Base-by-base conservation (phyloP, 108 stramenopile species). In the Seminavis robusta region DNA sequence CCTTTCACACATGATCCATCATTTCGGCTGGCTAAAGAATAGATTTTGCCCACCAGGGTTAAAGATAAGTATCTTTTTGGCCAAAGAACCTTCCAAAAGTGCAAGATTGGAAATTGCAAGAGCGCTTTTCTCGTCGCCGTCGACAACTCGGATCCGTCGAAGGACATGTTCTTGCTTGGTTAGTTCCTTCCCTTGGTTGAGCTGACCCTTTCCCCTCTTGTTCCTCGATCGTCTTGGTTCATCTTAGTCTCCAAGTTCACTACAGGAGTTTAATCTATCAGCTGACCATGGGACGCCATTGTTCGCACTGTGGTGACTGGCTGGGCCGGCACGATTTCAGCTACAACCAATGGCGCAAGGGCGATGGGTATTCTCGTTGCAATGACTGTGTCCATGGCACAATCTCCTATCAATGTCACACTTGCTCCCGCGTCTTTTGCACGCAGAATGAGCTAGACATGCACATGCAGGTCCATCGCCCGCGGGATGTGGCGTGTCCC, bases 401-500 rank as follows among this genome's bases (percentile, higher is more conserved):
- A 25, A 19, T 3, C 36, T 9, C 31, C 23, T 69, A 37, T 39
- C 40, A 49, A 31, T 88, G 86, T 32, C 31, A 43, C 2, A 53
- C 66, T 49, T 88, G 86, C 40, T 17, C n/a, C 32, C 71, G 75
- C 13, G 26, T 41, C 1, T 84, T 88, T 65, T 51, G 48, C 34
- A 47, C 26, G 8, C 67, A 69, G 31, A 81, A 88, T 47, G 57
- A 77, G 36, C 56, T 88, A 20, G 67, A 82, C 25, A 84, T 84
- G 86, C 86, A 88, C 59, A 79, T 73, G 75, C 82, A 88, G 50
- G 77, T 81, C 4, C 81, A 87, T 61, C 79, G 85, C 16, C 75
- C 85, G 24, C 76, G 79, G 1, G 65, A 69, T 34, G 74, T 88
- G 0, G 55, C 82, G 9, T 88, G 86, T 52, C 80, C 82, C 1